Base-by-base conservation (phyloP, 805 yeast species). In the Diddensiella santjacobensis region DNA sequence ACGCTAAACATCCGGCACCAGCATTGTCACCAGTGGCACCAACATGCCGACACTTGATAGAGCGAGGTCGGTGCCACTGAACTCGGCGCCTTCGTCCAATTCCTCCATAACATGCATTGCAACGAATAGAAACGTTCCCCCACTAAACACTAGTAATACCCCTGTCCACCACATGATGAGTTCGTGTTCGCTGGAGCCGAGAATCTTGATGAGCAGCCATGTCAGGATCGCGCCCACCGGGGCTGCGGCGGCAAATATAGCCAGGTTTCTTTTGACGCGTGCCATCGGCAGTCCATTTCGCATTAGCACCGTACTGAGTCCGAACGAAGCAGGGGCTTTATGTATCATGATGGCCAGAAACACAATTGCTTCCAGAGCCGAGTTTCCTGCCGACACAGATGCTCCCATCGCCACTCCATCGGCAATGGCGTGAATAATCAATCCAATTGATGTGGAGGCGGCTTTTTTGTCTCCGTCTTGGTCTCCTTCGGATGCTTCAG, bases 341-440 rank as follows among this genome's bases (percentile, higher is more conserved):
- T 85, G 93, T 26, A 83, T 59, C 50, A 84, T 71, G 23, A 85
- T 77, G 10, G 87, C 81, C 10, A 80, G 44, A 41, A 82, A 75
- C 44, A 85, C 78, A 33, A 80, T 55, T 41, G 69, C 31, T 50
- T 66, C 71, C 31, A 74, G 63, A 4, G 70, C 62, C 5, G 65
- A 58, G 48, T 67, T 67, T 18, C 68, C 58, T 8, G 75, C 50
- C 20, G 73, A 63, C 42, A 73, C 70, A 1, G 84, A 72, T 0
- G 88, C 76, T 0, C 89, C 88, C 30, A 85, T 67, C 0, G 88
- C 83, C 4, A 85, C 68, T 1, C 95, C 95, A 57, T 85, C 95
- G 1, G 86, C 79, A 2, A 79, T 57, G 0, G 87, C 78, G 59
- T 85, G 95, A 13, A 84, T 69, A 1, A 83, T 59, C 11, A 85